Evolutionary conservation across 78 protist species (phyloP), one percentile per base, ranked within the genome.

Genomic region (Thecamonas trahens): DNA sequence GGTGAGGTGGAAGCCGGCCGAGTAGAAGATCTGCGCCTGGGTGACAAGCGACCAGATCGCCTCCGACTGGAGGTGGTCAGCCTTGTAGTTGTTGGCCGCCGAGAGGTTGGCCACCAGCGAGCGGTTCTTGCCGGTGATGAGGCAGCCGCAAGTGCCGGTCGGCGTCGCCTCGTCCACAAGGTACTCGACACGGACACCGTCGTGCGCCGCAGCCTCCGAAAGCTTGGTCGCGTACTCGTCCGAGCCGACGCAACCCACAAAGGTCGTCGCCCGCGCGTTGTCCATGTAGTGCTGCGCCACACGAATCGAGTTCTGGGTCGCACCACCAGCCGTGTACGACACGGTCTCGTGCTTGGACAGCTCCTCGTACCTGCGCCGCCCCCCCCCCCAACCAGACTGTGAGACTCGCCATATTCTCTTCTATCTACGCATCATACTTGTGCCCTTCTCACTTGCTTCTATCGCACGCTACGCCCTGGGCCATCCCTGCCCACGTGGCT

Each of bases 111-210:
- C 89, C 0, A 89, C 82, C 34, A 92, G 68, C 24, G 94, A 70
- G 17, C 98, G 84, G 59, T 92, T 84, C 50, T 66, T 68, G 44
- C 71, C 85, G 32, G 50, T 72, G 47, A 94, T 65, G 35, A 83
- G 38, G 70, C 34, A 86, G 22, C 96, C 97, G 77, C 97, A 95
- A 9, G 93, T 90, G 61, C 99, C 99, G 31, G 99, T 94, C 44
- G 95, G 90, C 0, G 55, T 22, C 11, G 1, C 59, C 17, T 26
- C 82, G 7, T 32, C 69, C 24, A 22, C 61, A 29, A 14, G 20
- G 79, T 81, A 87, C 9, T 0, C 40, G 28, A 20, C 60, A n/a
- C 42, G 20, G 37, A 79, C 77, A 40, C 90, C 89, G 57, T 74
- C 86, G 38, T 67, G 52, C 67, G 72, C 89, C n/a, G 94, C 86